Evolutionary conservation across 2,329 filamentous ascomycete species (phyloP).

Genomic region (Phoma sp.): DNA sequence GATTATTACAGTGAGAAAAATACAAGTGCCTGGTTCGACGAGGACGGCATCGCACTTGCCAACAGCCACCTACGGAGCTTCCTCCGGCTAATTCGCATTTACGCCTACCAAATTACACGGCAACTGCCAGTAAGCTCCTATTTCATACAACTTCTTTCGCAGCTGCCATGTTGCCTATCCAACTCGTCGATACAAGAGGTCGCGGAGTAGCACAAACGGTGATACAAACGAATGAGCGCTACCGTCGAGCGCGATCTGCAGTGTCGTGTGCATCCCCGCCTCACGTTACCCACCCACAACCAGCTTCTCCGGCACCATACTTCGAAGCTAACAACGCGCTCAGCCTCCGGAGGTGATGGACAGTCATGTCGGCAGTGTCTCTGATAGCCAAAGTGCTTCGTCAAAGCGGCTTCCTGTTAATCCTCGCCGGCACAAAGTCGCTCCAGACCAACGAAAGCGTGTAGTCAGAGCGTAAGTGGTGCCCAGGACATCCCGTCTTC

Average conservation of each 20-base stretch:
- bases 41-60: neutral
- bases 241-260: conserved; percentile 4
- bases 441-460: conserved; percentile 19
- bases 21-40: neutral
- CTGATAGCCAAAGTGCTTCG: conserved; percentile 2
- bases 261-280: conserved; percentile 12
- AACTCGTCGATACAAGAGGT: neutral
- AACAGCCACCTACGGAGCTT: conserved; percentile 2
- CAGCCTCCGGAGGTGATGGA: conserved; percentile 4
- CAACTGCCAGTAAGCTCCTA: conserved; percentile 5
- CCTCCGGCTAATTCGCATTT: conserved; percentile 1
- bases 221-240: conserved; percentile 6
- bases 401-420: conserved; percentile 23
- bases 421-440: conserved; percentile 22
- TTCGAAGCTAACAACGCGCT: neutral
- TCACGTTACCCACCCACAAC: neutral
- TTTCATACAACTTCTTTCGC: neutral
- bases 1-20: too few species aligned
- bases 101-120: neutral
- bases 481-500: neutral
- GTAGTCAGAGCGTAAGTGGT: conserved; percentile 22
- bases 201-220: conserved; percentile 8
- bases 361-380: neutral
- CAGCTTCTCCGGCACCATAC: conserved; percentile 1
- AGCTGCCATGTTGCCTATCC: neutral